These are phyloP conservation scores for Malus sylvestris DNA, from an alignment of 306 rosid species.

Conservation along the genomic window DNA sequence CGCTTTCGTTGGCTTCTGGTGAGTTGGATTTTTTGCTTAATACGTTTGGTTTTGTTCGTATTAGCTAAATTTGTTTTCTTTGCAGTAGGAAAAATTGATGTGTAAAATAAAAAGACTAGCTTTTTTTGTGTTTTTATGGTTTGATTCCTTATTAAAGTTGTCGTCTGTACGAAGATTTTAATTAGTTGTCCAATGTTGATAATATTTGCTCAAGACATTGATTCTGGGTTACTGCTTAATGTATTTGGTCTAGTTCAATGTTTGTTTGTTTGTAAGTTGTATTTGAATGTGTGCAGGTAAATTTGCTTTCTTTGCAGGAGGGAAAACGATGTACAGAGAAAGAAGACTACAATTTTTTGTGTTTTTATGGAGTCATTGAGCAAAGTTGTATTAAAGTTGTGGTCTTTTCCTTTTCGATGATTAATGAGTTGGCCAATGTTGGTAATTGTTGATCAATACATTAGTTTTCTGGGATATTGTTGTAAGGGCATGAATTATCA, in stretches of 20 bases:
- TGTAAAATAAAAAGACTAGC: no score
- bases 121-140: no score
- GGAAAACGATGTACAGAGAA: background rate
- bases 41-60: background rate
- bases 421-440: background rate
- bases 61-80: background rate
- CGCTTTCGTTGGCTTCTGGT: constrained; percentile 58
- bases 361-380: background rate
- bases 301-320: background rate
- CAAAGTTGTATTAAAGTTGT: background rate
- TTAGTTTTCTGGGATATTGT: background rate
- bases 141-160: no score
- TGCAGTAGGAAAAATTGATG: no score
- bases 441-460: background rate
- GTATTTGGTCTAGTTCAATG: background rate
- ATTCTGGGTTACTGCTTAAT: no score
- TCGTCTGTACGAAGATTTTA: no score
- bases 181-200: no score
- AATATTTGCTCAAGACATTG: no score
- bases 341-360: background rate
- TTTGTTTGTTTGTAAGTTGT: background rate
- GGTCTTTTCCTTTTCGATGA: background rate
- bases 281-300: background rate
- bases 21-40: background rate
- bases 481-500: background rate